Percentiles rank a stretch among this genome's conserved stretches.
Evolutionary conservation across 139 green algal genomes (phyloP).

Genomic region (Cymbomonas tetramitiformis): DNA sequence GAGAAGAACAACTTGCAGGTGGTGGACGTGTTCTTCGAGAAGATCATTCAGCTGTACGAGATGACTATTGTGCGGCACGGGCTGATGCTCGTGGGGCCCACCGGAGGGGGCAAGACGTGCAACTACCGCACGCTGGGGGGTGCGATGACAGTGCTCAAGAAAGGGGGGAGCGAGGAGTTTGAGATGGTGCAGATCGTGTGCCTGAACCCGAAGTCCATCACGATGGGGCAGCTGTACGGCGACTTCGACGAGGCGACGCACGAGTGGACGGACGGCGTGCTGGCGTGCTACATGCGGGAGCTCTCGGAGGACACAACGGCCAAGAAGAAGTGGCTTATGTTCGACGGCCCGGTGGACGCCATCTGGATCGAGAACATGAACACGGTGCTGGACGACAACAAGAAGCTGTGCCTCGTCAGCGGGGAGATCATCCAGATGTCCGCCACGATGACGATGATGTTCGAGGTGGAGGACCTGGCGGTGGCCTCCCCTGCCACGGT

Average conservation of each 20-base stretch:
- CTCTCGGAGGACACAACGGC: conserved; percentile 44
- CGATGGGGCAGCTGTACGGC: conserved; percentile 64
- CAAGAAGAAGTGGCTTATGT: conserved; percentile 73
- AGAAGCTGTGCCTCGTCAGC: conserved; percentile 69
- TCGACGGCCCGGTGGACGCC: conserved; percentile 57
- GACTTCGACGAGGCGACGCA: conserved; percentile 65
- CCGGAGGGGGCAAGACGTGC: conserved; percentile 59
- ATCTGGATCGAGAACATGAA: conserved; percentile 48
- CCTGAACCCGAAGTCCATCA: conserved; percentile 65
- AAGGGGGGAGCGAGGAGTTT: conserved; percentile 18
- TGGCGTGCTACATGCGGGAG: conserved; percentile 64
- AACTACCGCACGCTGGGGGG: conserved; percentile 39
- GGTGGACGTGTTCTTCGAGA: conserved; percentile 42
- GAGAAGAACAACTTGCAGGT: conserved; percentile 37
- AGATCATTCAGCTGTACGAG: conserved; percentile 73
- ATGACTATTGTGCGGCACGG: conserved; percentile 67
- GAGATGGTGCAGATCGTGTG: conserved; percentile 35
- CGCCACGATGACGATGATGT: conserved; percentile 72
- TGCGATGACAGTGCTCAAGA: conserved; percentile 29
- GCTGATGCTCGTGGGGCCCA: conserved; percentile 68
- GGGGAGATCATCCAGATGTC: conserved; percentile 69
- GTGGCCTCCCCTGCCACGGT: conserved; percentile 62
- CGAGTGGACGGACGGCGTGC: conserved; percentile 64
- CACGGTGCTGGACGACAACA: conserved; percentile 69
- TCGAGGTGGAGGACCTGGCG: conserved; percentile 43